A percentile compares a stretch with the other conserved stretches of the same genome.
Conservation (phyloP, 352 stramenopile species). For the Lagenidium sp. region DNA sequence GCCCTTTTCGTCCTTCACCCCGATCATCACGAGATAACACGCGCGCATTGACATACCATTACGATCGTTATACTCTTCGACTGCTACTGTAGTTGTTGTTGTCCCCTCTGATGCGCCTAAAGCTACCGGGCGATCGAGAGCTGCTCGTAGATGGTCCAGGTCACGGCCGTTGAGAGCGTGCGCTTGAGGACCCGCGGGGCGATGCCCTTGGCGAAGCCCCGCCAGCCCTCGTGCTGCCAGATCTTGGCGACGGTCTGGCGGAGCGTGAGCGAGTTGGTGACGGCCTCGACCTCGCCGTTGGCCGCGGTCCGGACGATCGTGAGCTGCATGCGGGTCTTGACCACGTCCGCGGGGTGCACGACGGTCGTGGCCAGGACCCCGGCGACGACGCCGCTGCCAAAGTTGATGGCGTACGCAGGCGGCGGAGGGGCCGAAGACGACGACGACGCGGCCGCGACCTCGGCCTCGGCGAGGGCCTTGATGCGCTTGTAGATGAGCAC, state of each 20-base stretch:
- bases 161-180: conserved; percentile 97
- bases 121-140: conserved; percentile 44
- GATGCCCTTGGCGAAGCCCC: conserved; percentile 93
- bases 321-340: conserved; percentile 88
- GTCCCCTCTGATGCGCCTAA: too few species aligned
- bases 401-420: conserved; percentile 63
- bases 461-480: conserved; percentile 29
- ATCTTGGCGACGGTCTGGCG: conserved; percentile 79
- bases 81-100: too few species aligned
- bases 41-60: background rate
- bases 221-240: conserved; percentile 84
- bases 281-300: conserved; percentile 15
- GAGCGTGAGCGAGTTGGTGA: conserved; percentile 53
- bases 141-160: conserved; percentile 99
- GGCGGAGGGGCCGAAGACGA: too few species aligned
- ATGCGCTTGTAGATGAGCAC: conserved; percentile 79
- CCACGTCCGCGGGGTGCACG: conserved; percentile 79
- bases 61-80: too few species aligned
- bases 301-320: conserved; percentile 37
- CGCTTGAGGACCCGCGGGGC: conserved; percentile 93
- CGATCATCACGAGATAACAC: conserved; percentile 76
- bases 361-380: conserved; percentile 71
- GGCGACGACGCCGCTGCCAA: conserved; percentile 66
- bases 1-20: conserved; percentile 78
- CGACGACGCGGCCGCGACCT: conserved; percentile 29